Evolutionary conservation across 2,329 filamentous ascomycete genomes (phyloP), one percentile per base, ranked within the genome.

Genomic region (Fusarium solani-melongenae): DNA sequence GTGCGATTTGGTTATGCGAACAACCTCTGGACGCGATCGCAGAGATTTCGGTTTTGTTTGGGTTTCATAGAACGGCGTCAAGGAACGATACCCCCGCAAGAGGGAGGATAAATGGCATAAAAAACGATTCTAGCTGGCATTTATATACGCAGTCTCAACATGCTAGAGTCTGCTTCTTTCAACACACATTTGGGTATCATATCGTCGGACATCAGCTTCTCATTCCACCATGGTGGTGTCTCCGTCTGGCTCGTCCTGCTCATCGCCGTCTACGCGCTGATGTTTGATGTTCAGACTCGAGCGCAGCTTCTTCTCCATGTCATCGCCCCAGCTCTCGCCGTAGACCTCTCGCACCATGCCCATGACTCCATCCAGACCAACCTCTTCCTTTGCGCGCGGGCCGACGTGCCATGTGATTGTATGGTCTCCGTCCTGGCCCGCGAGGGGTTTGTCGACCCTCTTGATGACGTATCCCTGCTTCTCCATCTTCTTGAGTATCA

Each of bases 391-490:
- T 7, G 93, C 96, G 24, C 96, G 89, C 7, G 94, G 92, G 0
- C 96, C 96, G 15, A 98, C 89, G 64, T 93, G 89, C 88, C 94
- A 99, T 56, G 94, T 95, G 9, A 94, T 87, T 3, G 90, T 87
- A 71, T 96, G 92, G 39, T 97, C 94, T 29, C 93, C 94, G 1
- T 90, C 91, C 33, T 85, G 76, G 6, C 83, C 82, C 80, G 79
- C 80, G 66, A 82, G 81, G 14, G 86, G 85, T 51, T 84, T 89
- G 75, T 98, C 95, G 22, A 91, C 88, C 58, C 92, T 88, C 72
- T 90, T 93, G 38, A 95, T 87, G 4, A 99, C 85, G 79, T 99
- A 99, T 0, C 93, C 93, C 62, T 98, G 95, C 72, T 89, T 92
- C 72, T 92, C 88, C 85, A 98, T 92, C 60, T 90, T 89, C 74